Base-by-base conservation (phyloP, 208 protist genomes). In the Wallacemonas sp. region DNA sequence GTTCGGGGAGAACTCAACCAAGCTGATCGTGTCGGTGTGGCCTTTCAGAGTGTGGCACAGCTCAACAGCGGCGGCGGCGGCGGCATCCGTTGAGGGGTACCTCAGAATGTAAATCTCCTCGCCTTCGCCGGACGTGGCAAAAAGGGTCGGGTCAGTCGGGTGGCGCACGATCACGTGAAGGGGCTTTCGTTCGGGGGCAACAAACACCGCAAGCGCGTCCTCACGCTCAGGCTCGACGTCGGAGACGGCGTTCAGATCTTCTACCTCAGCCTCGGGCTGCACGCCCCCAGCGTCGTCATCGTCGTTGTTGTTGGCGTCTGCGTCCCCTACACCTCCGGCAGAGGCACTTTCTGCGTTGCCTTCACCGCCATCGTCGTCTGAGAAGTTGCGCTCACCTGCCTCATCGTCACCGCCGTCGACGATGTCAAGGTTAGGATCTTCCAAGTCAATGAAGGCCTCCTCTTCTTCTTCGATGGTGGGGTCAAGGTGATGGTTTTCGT, bases 1-100 rank as follows among this genome's bases (percentile, higher is more conserved):
- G 50, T 95, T 84, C 1, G 91, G 89, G 3, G 87, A 93, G 46
- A 95, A 95, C 36, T 78, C 42, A 12, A 95, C 61, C n/a, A 88
- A 60, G 38, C 79, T 92, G 37, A 95, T 63, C 0, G 90, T 95
- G 63, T 95, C 90, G 8, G 73, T 88, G 66, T 95, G 85, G 0
- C 83, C 90, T 39, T 68, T 78, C 13, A 95, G 62, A 4, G 76
- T 77, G 42, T 60, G 62, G 70, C 63, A 65, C 10, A 57, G 29
- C 12, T 63, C 33, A 38, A 70, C 63, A 8, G 61, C 46, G 24
- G 24, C 27, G 0, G 63, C 54, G 9, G 9, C 46, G 36, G 38
- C 58, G 10, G 1, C 33, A 21, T 64, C 32, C 26, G 64, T 61
- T 1, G 53, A 15, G 1, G 52, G 30, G 42, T 54, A 42, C 12